Evolutionary conservation across 129 eudicot species (phyloP), one percentile per base, ranked within the genome.

Genomic region (Sambucus nigra): DNA sequence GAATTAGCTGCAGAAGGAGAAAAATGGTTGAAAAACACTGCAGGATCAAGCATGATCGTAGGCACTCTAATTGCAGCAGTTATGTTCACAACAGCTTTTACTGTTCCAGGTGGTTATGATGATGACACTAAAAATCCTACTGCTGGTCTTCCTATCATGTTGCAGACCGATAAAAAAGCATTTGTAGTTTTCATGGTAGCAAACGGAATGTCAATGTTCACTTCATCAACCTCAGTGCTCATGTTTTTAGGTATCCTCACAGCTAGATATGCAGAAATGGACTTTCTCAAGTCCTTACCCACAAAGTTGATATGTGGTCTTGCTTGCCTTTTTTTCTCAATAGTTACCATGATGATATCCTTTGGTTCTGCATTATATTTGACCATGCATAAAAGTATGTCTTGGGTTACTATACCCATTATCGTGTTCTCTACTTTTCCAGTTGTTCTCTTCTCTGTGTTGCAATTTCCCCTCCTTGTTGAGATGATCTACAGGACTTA

Each of bases 81-180:
- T 3, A 51, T 27, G 7, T 57, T 66, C 29, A 17, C 65, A 17
- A 47, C 31, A 15, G 59, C 51, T 1, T 53, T 64, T 28, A 53
- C 69, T 7, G 33, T 45, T 16, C 69, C 69, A 5, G 69, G 69
- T 2, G 69, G 69, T 7, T 27, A 53, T 19, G 5, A 64, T 1
- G 22, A 41, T 13, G 5, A 40, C 20, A 55, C 24, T 24, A n/a
- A n/a, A n/a, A n/a, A n/a, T n/a, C n/a, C n/a, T n/a, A n/a, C n/a
- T n/a, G n/a, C n/a, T 5, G 69, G 69, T 0, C 22, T 20, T 23
- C 69, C 69, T 12, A 10, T 53, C 21, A 33, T 51, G 41, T 32
- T 56, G 45, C 35, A 38, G 10, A 9, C 28, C 1, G 17, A 53
- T 2, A 29, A 53, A 0, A 4, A 15, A 5, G 41, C 25, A 31